These are phyloP conservation scores for Erodium trifolium DNA, from an alignment of 441 rosid species.

Conservation along the genomic window DNA sequence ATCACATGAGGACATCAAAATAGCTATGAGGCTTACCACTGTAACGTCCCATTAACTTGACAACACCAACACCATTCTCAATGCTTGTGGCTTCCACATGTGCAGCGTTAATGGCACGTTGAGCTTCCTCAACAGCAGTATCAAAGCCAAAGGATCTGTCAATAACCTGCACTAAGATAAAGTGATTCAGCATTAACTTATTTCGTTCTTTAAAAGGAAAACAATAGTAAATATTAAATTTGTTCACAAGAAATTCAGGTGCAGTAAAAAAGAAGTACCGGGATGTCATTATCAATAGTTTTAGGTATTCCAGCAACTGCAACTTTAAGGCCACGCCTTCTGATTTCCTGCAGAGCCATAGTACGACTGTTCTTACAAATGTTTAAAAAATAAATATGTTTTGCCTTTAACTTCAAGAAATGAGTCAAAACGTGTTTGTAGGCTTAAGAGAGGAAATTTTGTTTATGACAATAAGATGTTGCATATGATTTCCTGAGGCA, in stretches of 20 bases:
- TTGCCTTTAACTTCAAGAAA: background rate
- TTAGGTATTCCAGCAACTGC: constrained; percentile 27
- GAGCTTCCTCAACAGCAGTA: constrained; percentile 98
- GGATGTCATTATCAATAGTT: constrained; percentile 30
- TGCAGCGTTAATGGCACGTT: constrained; percentile 92
- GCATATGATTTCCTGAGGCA: background rate
- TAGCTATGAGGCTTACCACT: constrained; percentile 46
- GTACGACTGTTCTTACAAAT: background rate
- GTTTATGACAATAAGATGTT: background rate
- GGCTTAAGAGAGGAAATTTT: background rate
- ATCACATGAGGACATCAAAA: constrained; percentile 10
- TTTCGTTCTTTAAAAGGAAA: background rate
- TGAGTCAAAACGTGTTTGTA: background rate
- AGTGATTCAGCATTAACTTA: background rate
- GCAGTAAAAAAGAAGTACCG: constrained; percentile 24
- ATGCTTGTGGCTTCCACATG: constrained; percentile 86
- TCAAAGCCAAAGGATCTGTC: constrained; percentile 96
- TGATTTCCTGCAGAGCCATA: constrained; percentile 47
- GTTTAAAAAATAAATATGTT: background rate
- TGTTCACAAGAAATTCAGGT: background rate
- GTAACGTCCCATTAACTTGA: constrained; percentile 95
- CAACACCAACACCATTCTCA: constrained; percentile 92
- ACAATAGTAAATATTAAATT: background rate
- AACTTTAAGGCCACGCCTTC: constrained; percentile 86
- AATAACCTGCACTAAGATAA: constrained; percentile 39